Conservation (phyloP, 495 filamentous ascomycete genomes). For the Penicillium pancosmium region DNA sequence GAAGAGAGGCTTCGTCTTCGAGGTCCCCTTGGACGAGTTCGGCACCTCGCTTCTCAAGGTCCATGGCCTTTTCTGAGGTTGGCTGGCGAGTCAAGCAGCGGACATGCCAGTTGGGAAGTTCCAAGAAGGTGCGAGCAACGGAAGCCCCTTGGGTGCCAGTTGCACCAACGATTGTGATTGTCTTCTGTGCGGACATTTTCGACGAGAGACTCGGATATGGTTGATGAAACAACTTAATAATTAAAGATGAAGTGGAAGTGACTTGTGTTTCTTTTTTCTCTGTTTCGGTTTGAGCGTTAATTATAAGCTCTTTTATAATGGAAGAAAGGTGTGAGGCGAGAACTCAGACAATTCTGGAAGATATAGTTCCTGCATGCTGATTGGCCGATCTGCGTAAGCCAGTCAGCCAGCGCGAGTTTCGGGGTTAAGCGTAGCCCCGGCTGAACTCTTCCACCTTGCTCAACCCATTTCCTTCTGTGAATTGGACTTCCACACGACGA, state of each 20-base stretch:
- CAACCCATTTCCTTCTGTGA: no score
- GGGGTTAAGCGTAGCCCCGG: slow-evolving; percentile 6
- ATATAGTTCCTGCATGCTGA: slow-evolving; percentile 13
- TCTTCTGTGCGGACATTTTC: slow-evolving; percentile 21
- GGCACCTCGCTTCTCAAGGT: slow-evolving; percentile 44
- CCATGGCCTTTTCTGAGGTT: slow-evolving; percentile 42
- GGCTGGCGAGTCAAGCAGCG: slow-evolving; percentile 47
- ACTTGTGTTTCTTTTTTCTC: no score
- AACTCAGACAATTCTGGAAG: neutral
- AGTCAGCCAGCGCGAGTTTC: slow-evolving; percentile 12
- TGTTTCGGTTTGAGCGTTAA: no score
- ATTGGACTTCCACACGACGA: no score
- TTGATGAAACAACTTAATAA: no score
- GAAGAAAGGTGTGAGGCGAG: neutral
- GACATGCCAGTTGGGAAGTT: slow-evolving; percentile 39
- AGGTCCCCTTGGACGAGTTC: slow-evolving; percentile 52
- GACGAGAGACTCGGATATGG: no score
- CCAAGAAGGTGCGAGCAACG: slow-evolving; percentile 41
- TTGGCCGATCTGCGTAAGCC: slow-evolving; percentile 29
- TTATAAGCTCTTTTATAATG: slow-evolving; percentile 1
- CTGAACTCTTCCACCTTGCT: no score
- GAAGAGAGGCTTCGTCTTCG: slow-evolving; percentile 42
- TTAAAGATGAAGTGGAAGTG: no score
- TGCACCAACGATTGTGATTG: slow-evolving; percentile 34
- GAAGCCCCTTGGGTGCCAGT: slow-evolving; percentile 54